Evolutionary conservation across 2,329 filamentous ascomycete genomes (phyloP).

Genomic region (Sphaceloma murrayae): DNA sequence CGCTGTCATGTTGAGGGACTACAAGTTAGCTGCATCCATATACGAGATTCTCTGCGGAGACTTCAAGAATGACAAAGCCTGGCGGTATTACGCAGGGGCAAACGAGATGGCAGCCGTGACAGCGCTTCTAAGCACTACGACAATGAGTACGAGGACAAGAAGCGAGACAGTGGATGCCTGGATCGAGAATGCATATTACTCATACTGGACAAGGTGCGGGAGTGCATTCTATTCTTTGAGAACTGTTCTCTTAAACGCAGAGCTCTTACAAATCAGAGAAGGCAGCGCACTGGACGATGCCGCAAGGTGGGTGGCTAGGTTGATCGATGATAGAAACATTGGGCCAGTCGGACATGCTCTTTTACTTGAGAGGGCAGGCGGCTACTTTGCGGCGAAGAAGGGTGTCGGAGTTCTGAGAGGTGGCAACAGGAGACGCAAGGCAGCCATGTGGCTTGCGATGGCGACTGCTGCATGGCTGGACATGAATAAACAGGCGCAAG

Average conservation of each 20-base stretch:
- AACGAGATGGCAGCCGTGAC: constrained; percentile 92
- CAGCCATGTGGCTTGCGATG: constrained; percentile 78
- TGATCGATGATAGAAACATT: constrained; percentile 68
- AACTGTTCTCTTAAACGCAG: constrained; percentile 63
- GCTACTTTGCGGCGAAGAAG: constrained; percentile 68
- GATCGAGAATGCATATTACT: constrained; percentile 85
- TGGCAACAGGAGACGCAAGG: constrained; percentile 70
- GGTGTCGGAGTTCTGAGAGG: constrained; percentile 56
- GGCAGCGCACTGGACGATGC: constrained; percentile 76
- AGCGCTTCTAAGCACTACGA: constrained; percentile 65
- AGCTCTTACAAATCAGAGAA: constrained; percentile 72
- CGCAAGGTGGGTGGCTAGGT: constrained; percentile 69
- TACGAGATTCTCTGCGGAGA: constrained; percentile 85
- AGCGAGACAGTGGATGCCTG: constrained; percentile 75
- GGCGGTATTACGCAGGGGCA: constrained; percentile 85
- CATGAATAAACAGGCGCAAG: constrained; percentile 66
- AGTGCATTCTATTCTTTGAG: constrained; percentile 72
- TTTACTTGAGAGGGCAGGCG: constrained; percentile 73
- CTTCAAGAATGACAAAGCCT: constrained; percentile 91
- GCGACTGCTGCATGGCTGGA: constrained; percentile 76
- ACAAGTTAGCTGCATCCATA: constrained; percentile 81
- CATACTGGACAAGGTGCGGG: constrained; percentile 76
- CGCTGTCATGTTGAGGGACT: constrained; percentile 93
- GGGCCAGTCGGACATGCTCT: constrained; percentile 70
- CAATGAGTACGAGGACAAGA: constrained; percentile 59